Conservation (phyloP, 2,329 filamentous ascomycete species). For the Botrytis fragariae region DNA sequence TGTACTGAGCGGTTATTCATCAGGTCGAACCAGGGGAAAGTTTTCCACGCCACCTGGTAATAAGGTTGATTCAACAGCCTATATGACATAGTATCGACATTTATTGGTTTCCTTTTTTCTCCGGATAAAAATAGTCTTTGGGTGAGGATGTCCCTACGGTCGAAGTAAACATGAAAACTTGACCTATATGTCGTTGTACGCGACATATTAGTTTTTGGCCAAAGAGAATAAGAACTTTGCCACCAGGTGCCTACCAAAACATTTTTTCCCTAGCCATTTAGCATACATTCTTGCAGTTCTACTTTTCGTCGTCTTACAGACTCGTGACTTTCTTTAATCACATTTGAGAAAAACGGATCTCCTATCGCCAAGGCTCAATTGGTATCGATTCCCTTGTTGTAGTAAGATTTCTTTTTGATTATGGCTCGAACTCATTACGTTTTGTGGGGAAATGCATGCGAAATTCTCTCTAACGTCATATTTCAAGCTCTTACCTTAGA, state of each 20-base stretch:
- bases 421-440: neutral
- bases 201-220: neutral
- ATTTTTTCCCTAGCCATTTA: neutral
- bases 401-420: neutral
- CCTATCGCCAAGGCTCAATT: neutral
- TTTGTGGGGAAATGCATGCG: constrained; percentile 9
- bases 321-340: neutral
- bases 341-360: neutral
- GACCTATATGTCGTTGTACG: neutral
- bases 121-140: neutral
- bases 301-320: too few species aligned
- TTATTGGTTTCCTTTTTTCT: neutral
- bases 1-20: neutral
- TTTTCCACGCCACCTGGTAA: neutral
- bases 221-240: neutral
- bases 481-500: neutral
- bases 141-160: neutral
- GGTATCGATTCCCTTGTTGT: neutral
- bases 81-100: neutral
- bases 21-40: neutral
- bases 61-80: neutral
- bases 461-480: neutral
- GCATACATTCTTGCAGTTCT: neutral
- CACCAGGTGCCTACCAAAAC: neutral
- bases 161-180: neutral